Evolutionary conservation across 2,329 filamentous ascomycete species (phyloP).

Genomic region (Microdochium paspali): DNA sequence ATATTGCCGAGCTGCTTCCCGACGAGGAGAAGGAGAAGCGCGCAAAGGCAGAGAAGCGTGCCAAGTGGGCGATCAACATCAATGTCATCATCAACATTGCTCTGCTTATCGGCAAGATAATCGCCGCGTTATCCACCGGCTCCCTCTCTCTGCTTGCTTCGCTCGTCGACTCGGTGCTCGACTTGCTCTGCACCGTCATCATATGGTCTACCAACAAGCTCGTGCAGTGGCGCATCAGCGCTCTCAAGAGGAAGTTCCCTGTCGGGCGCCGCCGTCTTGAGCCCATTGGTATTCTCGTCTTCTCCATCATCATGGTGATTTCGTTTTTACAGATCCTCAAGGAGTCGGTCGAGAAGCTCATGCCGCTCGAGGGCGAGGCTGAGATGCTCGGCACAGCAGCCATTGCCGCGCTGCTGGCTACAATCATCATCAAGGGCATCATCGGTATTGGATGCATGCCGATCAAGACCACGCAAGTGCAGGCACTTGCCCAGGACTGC

Average conservation of each 20-base stretch:
- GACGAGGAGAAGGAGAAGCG: slow-evolving; percentile 41
- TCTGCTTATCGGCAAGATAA: slow-evolving; percentile 43
- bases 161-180: slow-evolving; percentile 50
- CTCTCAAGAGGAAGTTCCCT: slow-evolving; percentile 44
- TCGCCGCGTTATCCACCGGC: slow-evolving; percentile 42
- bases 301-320: slow-evolving; percentile 54
- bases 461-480: slow-evolving; percentile 55
- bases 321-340: slow-evolving; percentile 52
- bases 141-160: slow-evolving; percentile 54
- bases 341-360: slow-evolving; percentile 48
- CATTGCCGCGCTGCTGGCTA: slow-evolving; percentile 46
- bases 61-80: slow-evolving; percentile 42
- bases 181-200: slow-evolving; percentile 50
- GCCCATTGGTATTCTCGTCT: slow-evolving; percentile 52
- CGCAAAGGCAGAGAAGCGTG: slow-evolving; percentile 32
- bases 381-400: slow-evolving; percentile 41
- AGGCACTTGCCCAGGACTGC: slow-evolving; percentile 54
- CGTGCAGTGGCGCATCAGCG: slow-evolving; percentile 44
- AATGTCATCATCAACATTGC: slow-evolving; percentile 52
- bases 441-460: slow-evolving; percentile 50
- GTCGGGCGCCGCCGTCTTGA: slow-evolving; percentile 48
- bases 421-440: slow-evolving; percentile 47
- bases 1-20: slow-evolving; percentile 44
- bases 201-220: slow-evolving; percentile 51
- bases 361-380: slow-evolving; percentile 33